Evolutionary conservation across 2,329 filamentous ascomycete genomes (phyloP), one percentile per base, ranked within the genome.

Genomic region (Coniella vitis): DNA sequence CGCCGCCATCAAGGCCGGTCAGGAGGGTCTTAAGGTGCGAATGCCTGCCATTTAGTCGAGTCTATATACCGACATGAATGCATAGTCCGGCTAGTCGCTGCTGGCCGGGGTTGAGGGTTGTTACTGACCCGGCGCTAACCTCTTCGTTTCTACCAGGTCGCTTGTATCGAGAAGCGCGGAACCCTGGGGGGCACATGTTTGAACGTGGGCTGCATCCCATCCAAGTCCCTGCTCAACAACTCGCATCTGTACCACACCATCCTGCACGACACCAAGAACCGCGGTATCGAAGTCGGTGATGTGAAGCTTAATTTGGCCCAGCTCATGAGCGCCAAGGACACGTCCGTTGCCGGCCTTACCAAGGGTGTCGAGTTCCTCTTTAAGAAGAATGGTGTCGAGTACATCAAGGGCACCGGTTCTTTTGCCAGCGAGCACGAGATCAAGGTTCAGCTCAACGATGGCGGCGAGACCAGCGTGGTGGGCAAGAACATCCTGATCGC

Each of bases 331-430:
- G 90, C 93, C 52, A 98, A 98, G 76, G 91, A 98, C 45, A 86
- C 83, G 32, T 94, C 93, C 45, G 93, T 98, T 55, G 70, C 74
- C 36, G 83, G 90, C 43, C 74, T 98, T 58, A 98, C 93, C 58
- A 97, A 97, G 78, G 93, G 93, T 68, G 87, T 98, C 57, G 93
- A 98, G 71, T 98, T 91, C 68, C 77, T 98, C 56, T 86, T 98
- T 73, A 97, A 97, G 84, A 97, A 98, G 81, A 98, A 98, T 74
- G 88, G 89, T 56, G 93, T 96, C 58, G 90, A 97, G 67, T 98
- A 97, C 71, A 79, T 97, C 74, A 96, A 96, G 77, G 93, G 93
- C 60, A 83, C 88, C 45, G 91, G 86, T 58, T 78, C 87, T 40
- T 95, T 97, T 66, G 78, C 84, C 61, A 87, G 87, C 67, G 87